Evolutionary conservation across 192 early-diverging fungal genomes (phyloP).

Genomic region (Coemansia sp.): DNA sequence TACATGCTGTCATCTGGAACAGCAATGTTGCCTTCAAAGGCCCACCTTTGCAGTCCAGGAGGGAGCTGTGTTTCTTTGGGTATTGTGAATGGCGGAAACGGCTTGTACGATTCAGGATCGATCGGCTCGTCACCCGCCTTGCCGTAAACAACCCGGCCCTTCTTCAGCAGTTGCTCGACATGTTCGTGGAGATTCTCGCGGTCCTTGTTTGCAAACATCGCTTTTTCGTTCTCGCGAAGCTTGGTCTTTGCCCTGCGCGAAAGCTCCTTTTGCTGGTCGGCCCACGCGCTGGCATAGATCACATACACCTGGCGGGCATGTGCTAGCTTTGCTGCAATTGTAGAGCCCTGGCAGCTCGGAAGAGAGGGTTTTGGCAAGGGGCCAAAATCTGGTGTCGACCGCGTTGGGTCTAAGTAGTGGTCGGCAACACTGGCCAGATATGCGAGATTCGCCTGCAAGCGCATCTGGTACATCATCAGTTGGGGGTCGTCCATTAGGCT

Average conservation of each 20-base stretch:
- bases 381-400: slow-evolving; percentile 38
- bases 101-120: slow-evolving; percentile 27
- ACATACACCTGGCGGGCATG: slow-evolving; percentile 49
- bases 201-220: slow-evolving; percentile 17
- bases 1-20: slow-evolving; percentile 20
- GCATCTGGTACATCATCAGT: slow-evolving; percentile 59
- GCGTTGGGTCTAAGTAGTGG: slow-evolving; percentile 50
- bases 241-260: slow-evolving; percentile 33
- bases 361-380: slow-evolving; percentile 39
- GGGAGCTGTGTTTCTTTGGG: slow-evolving; percentile 30
- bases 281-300: slow-evolving; percentile 37
- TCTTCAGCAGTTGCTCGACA: slow-evolving; percentile 43
- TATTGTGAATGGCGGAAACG: slow-evolving; percentile 49
- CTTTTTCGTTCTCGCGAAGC: slow-evolving; percentile 29
- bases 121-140: slow-evolving; percentile 45
- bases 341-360: slow-evolving; percentile 29
- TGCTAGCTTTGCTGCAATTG: slow-evolving; percentile 33
- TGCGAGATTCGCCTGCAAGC: slow-evolving; percentile 66
- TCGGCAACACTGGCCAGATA: slow-evolving; percentile 67
- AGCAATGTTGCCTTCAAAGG: slow-evolving; percentile 37
- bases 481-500: slow-evolving; percentile 61
- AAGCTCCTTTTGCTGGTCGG: slow-evolving; percentile 43
- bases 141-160: slow-evolving; percentile 32
- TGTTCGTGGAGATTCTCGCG: slow-evolving; percentile 34
- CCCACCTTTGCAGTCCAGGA: slow-evolving; percentile 44